Conservation (phyloP, 169 alveolate species). For the Amoebophrya sp. region DNA sequence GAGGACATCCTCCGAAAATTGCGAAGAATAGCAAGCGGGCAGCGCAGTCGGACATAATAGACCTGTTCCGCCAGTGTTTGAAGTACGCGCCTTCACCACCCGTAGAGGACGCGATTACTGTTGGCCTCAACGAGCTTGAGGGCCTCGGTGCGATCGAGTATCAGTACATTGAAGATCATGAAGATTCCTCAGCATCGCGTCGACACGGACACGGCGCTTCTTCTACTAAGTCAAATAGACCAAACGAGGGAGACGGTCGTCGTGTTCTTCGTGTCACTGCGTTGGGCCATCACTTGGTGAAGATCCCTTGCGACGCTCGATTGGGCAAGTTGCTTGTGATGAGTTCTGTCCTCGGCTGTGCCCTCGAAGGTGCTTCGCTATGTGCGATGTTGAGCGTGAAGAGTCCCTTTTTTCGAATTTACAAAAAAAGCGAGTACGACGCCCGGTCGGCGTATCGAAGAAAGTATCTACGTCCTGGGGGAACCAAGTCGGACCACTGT, state of each 20-base stretch:
- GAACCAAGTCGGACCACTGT: constrained; percentile 24
- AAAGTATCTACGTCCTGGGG: neutral
- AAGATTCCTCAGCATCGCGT: too few species aligned
- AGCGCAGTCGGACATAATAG: neutral
- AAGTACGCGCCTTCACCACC: neutral
- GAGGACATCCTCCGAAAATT: neutral
- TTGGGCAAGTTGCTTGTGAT: too few species aligned
- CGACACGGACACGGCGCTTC: too few species aligned
- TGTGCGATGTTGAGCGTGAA: neutral
- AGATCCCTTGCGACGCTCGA: neutral
- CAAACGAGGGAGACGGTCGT: neutral
- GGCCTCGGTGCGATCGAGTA: neutral
- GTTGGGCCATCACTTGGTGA: neutral
- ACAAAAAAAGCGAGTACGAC: neutral
- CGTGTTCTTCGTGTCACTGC: neutral
- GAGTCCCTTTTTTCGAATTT: neutral
- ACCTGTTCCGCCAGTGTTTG: neutral
- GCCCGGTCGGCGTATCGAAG: neutral
- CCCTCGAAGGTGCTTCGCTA: neutral
- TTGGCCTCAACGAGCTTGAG: neutral
- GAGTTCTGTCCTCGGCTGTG: neutral
- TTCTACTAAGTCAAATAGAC: neutral
- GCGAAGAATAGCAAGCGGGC: neutral
- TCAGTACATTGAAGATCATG: neutral
- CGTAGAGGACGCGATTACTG: constrained; percentile 4